A percentile compares a stretch with the other conserved stretches of the same genome.
Evolutionary conservation across 441 rosid genomes (phyloP).

Genomic region (Pelargonium australe): DNA sequence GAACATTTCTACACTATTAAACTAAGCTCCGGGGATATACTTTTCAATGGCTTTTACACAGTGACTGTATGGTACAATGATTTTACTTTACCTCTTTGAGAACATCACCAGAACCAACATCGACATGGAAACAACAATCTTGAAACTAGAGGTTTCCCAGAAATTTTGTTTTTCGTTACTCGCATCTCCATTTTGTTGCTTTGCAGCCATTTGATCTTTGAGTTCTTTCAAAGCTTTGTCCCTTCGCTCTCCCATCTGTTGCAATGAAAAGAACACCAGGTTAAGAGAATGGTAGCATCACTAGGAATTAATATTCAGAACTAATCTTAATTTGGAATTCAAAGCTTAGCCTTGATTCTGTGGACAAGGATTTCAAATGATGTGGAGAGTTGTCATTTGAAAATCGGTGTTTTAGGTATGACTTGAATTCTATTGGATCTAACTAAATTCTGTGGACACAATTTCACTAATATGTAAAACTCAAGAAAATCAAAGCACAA

Average conservation of each 20-base stretch:
- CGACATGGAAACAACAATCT: slow-evolving; percentile 76
- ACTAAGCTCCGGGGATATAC: background rate
- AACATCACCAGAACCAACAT: slow-evolving; percentile 74
- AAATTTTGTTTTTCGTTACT: slow-evolving; percentile 46
- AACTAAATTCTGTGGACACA: background rate
- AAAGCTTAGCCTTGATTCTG: too few species aligned
- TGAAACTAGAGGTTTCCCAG: slow-evolving; percentile 83
- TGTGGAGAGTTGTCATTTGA: background rate
- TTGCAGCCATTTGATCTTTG: slow-evolving; percentile 52
- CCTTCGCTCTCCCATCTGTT: slow-evolving; percentile 77
- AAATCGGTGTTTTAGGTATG: background rate
- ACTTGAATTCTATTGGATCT: background rate
- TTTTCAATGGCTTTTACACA: background rate
- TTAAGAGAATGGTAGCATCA: background rate
- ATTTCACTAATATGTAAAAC: background rate
- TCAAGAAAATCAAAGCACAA: background rate
- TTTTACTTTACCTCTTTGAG: slow-evolving; percentile 30
- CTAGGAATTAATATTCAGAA: background rate
- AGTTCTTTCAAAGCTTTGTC: slow-evolving; percentile 76
- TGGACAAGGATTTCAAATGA: background rate
- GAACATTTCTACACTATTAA: too few species aligned
- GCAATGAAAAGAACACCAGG: slow-evolving; percentile 8
- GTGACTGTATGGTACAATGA: background rate
- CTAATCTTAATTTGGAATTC: too few species aligned
- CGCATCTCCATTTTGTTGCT: slow-evolving; percentile 30